Base-by-base conservation (phyloP, 2,329 filamentous ascomycete genomes). In the Penicillium fuscoglaucum region DNA sequence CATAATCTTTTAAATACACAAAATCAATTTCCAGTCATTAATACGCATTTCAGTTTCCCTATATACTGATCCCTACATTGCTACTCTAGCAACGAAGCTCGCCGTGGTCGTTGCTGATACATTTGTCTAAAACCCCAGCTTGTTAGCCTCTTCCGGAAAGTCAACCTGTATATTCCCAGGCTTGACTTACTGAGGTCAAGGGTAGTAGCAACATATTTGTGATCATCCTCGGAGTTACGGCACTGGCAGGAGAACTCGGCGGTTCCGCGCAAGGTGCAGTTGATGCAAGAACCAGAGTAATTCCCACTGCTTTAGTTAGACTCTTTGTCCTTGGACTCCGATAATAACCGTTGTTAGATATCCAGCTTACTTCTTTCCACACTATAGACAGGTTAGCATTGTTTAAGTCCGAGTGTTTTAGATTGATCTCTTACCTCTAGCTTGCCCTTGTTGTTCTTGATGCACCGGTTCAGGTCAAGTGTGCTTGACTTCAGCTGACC, bases 21-120 rank as follows among this genome's bases (percentile, higher is more conserved):
- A 8, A 29, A 24, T 28, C 24, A 9, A 15, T 40, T 17, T 24
- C 24, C 19, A 44, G 19, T 31, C 15, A 19, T 13, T n/a, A 45
- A 45, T n/a, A 45, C 26, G 6, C 1, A 13, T n/a, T 44, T 12
- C 15, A 17, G 12, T 10, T 7, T 24, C 8, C 15, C 15, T 6
- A 12, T 44, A 12, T 17, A 44, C 26, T 10, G 40, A 26, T 24
- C 8, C 21, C 13, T 43, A 40, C 37, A 19, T 40, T 21, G 17
- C 28, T n/a, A 15, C 55, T 41, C 31, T 61, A 66, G 57, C 62
- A 66, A 15, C 53, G 45, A n/a, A 66, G 62, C 26, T 63, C 55
- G 26, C 62, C 62, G 39, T 65, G 62, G 53, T 63, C 59, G 53
- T 64, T 65, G 50, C 57, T 60, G 46, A 66, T 59, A 41, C 62